Evolutionary conservation across 352 stramenopile species (phyloP), one percentile per base, ranked within the genome.

Genomic region (Pythium utonaiense): DNA sequence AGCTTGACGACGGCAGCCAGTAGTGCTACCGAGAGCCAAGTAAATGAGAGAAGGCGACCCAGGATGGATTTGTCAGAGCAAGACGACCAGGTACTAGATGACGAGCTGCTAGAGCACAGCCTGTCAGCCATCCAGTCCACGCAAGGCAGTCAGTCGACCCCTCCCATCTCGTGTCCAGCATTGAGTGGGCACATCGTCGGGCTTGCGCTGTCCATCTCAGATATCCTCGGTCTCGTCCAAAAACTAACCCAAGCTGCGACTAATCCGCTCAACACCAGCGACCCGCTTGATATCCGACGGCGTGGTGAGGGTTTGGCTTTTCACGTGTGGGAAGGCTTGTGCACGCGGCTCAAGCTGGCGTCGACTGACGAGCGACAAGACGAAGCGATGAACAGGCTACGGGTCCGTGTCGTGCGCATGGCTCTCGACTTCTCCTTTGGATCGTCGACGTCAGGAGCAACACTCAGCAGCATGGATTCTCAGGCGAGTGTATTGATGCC

Each of bases 391-490:
- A 56, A 72, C 34, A 78, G 75, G 22, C 67, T 87, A 50, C 55
- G 56, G 13, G 62, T 78, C 27, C 80, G 78, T 17, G 64, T 87
- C 2, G 38, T 77, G 19, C 66, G 78, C 0, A 59, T 87, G 27
- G 74, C 61, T 31, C 72, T 88, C 31, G 74, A 88, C 47, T 87
- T 87, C 64, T 66, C 73, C 10, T 76, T 88, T 44, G 80, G 73
- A 25, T 62, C 58, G 13, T 7, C 41, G 6, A 60, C 59, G 27
- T 48, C 59, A 28, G 40, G n/a, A 3, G 31, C 55, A 0, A 21
- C 47, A 14, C 9, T 28, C 17, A 47, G 60, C 9, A 62, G 54
- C 10, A 31, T 64, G 27, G 57, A 68, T 21, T 71, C 67, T 2
- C 55, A 71, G 22, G 40, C 24, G 4, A 68, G 54, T 27, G 47